Evolutionary conservation across 2,329 filamentous ascomycete genomes (phyloP).

Genomic region (Microascus cirrosus): DNA sequence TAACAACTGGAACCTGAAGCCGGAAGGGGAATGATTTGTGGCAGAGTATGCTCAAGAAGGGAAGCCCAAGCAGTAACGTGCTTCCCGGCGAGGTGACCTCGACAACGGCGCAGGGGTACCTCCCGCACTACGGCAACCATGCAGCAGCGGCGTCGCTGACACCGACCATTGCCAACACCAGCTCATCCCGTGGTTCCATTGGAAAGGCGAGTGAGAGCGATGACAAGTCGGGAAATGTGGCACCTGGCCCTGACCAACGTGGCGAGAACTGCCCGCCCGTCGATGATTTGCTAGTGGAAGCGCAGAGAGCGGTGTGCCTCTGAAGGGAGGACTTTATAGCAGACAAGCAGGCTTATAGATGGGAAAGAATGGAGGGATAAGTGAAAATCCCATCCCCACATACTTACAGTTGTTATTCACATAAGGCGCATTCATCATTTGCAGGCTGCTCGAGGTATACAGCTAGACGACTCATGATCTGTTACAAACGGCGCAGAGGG

Average conservation of each 20-base stretch:
- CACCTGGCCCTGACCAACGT: conserved; percentile 20
- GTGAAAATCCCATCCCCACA: conserved; percentile 4
- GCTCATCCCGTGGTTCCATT: conserved; percentile 17
- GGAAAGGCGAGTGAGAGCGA: conserved; percentile 14
- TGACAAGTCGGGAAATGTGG: conserved; percentile 8
- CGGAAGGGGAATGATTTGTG: conserved; percentile 32
- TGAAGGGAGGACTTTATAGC: not conserved
- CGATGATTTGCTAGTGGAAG: conserved; percentile 7
- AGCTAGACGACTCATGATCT: not conserved
- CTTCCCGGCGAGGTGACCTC: conserved; percentile 38
- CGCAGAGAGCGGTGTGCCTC: not conserved
- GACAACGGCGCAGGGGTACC: conserved; percentile 39
- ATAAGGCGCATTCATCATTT: conserved; percentile 1
- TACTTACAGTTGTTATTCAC: conserved; percentile 1
- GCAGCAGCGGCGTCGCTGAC: conserved; percentile 39
- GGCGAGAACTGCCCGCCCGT: conserved; percentile 33
- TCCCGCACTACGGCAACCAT: conserved; percentile 41
- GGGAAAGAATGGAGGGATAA: not conserved
- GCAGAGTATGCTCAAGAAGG: conserved; percentile 39
- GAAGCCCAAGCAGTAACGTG: conserved; percentile 32
- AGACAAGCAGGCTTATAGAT: not conserved
- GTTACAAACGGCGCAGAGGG: not conserved
- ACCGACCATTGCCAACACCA: conserved; percentile 28
- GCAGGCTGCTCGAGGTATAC: not conserved
- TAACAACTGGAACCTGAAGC: conserved; percentile 14